phyloP scores from a whole-genome alignment of 192 early-diverging fungal genomes.

The Gryganskiella cystojenkinii region DNA sequence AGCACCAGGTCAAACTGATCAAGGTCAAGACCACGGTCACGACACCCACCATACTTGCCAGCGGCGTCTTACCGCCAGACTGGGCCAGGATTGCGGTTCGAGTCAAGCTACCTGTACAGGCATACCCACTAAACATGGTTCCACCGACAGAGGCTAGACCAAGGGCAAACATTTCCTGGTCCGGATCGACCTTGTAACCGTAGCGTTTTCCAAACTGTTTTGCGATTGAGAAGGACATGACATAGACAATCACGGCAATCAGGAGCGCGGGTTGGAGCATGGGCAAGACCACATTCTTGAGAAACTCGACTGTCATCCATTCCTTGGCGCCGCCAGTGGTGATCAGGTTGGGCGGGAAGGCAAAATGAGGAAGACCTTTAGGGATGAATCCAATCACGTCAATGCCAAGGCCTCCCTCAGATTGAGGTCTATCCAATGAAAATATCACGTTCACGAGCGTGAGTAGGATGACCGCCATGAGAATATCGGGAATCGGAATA shows the following conservation, averaged over 20 bases:
- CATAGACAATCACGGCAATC: conserved; percentile 50
- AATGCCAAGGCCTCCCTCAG: conserved; percentile 38
- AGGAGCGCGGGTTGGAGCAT: conserved; percentile 46
- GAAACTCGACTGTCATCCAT: conserved; percentile 30
- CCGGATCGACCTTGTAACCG: conserved; percentile 49
- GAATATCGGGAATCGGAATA: conserved; percentile 48
- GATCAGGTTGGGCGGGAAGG: conserved; percentile 42
- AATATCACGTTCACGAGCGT: conserved; percentile 37
- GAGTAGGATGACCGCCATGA: conserved; percentile 45
- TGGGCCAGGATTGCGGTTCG: conserved; percentile 87
- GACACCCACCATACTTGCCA: conserved; percentile 80
- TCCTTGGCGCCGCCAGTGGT: conserved; percentile 34
- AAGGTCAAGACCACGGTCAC: conserved; percentile 79
- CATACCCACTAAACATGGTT: conserved; percentile 50
- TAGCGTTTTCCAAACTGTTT: conserved; percentile 51
- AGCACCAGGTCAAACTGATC: conserved; percentile 79
- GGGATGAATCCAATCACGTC: conserved; percentile 50
- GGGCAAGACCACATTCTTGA: conserved; percentile 21
- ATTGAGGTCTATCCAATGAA: conserved; percentile 39
- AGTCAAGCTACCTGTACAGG: conserved; percentile 49
- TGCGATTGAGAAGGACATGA: conserved; percentile 54
- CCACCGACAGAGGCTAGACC: conserved; percentile 50
- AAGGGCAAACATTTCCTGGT: conserved; percentile 53
- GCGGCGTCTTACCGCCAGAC: conserved; percentile 83
- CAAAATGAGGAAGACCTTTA: conserved; percentile 37